Conservation (phyloP, 2,329 filamentous ascomycete species). For the Fusarium mexicanum region DNA sequence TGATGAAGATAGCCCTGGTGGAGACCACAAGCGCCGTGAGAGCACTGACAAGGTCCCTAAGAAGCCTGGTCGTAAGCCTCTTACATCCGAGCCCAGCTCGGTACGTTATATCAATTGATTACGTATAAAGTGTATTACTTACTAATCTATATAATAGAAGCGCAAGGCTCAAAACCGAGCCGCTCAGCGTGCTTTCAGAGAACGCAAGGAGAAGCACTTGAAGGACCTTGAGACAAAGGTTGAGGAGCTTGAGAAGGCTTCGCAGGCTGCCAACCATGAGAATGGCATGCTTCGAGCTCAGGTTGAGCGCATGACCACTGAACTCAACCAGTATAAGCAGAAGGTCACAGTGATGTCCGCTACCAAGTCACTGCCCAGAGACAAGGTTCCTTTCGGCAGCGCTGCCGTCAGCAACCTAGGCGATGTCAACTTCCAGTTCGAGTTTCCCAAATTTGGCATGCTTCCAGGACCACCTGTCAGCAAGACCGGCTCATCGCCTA, state of each 20-base stretch:
- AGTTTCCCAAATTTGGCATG: conserved; percentile 92
- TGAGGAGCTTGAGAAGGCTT: conserved; percentile 81
- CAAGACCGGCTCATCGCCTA: conserved; percentile 46
- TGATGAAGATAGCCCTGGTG: conserved; percentile 62
- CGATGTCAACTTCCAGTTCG: conserved; percentile 90
- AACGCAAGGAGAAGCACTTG: conserved; percentile 92
- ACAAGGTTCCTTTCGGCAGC: conserved; percentile 53
- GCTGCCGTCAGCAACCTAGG: conserved; percentile 67
- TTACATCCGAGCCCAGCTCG: conserved; percentile 94
- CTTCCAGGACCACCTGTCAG: conserved; percentile 62
- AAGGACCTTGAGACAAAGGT: conserved; percentile 86
- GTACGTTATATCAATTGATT: conserved; percentile 67
- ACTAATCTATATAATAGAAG: conserved; percentile 66
- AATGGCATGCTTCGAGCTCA: conserved; percentile 86
- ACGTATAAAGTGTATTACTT: not conserved
- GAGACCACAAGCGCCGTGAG: conserved; percentile 76
- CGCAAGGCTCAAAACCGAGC: conserved; percentile 96
- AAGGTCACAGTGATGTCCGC: conserved; percentile 71
- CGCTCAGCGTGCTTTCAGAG: conserved; percentile 90
- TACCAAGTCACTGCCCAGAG: conserved; percentile 51
- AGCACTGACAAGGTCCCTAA: conserved; percentile 87
- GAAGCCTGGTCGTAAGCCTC: conserved; percentile 95
- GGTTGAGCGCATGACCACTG: conserved; percentile 84
- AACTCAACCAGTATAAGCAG: conserved; percentile 92
- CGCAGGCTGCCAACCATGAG: conserved; percentile 83